phyloP scores from a whole-genome alignment of 1,139 yeast genomes.

The Saccharomyces hybrid region DNA sequence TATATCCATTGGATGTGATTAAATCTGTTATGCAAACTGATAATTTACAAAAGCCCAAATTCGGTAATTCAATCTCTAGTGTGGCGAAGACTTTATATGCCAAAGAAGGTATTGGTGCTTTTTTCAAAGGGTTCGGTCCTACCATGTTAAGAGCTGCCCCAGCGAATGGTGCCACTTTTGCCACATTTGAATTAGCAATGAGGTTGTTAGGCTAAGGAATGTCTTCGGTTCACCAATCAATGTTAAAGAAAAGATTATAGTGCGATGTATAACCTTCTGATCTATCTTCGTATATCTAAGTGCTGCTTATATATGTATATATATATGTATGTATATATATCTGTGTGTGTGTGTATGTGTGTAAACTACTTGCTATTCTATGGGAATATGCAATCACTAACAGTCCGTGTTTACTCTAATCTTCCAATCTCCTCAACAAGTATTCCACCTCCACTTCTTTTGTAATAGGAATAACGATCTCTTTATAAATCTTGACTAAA shows the following conservation, averaged over 20 bases:
- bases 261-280: not conserved
- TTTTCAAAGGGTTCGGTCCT: conserved; percentile 32
- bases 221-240: no score
- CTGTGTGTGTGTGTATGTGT: not conserved
- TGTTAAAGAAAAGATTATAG: not conserved
- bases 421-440: conserved; percentile 68
- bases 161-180: conserved; percentile 92
- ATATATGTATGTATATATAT: not conserved
- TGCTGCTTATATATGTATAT: not conserved
- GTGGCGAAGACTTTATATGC: conserved; percentile 46
- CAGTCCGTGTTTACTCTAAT: not conserved
- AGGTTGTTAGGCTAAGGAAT: conserved; percentile 38
- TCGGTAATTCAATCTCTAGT: conserved; percentile 32
- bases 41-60: conserved; percentile 44
- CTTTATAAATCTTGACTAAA: conserved; percentile 75
- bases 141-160: conserved; percentile 43
- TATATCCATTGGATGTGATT: conserved; percentile 79
- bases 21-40: conserved; percentile 87
- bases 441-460: conserved; percentile 95
- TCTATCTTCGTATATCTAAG: not conserved
- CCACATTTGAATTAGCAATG: conserved; percentile 83
- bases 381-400: not conserved
- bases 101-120: conserved; percentile 24
- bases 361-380: no score
- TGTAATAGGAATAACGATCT: conserved; percentile 86